Conservation (phyloP, 371 early-diverging fungal genomes). For the Blastocladiella emersonii region DNA sequence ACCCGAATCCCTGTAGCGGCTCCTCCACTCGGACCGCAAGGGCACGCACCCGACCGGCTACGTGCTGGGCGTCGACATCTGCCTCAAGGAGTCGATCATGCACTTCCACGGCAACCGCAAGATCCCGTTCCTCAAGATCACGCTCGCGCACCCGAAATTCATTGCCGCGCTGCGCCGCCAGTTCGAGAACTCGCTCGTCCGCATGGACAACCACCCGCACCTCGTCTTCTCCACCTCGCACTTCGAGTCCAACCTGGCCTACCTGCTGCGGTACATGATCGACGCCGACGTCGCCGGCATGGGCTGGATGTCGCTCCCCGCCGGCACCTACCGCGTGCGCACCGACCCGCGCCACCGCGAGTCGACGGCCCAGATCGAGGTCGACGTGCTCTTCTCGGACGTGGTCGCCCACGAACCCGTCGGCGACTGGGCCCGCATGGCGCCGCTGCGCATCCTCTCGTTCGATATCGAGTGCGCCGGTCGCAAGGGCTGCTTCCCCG, state of each 20-base stretch:
- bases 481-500: conserved; percentile 93
- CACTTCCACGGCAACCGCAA: conserved; percentile 52
- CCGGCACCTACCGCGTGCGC: conserved; percentile 43
- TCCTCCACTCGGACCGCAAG: background rate
- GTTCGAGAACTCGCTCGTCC: conserved; percentile 34
- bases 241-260: conserved; percentile 89
- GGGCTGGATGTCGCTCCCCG: conserved; percentile 85
- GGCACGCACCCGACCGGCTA: background rate
- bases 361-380: conserved; percentile 72
- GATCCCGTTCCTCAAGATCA: conserved; percentile 52
- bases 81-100: conserved; percentile 10
- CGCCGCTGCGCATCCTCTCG: conserved; percentile 91
- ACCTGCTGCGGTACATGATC: conserved; percentile 94
- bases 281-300: conserved; percentile 77
- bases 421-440: conserved; percentile 85
- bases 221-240: conserved; percentile 31
- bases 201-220: conserved; percentile 28
- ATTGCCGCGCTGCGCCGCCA: conserved; percentile 16
- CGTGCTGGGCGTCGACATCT: background rate
- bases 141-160: conserved; percentile 40
- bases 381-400: conserved; percentile 50
- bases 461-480: conserved; percentile 99
- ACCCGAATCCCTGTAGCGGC: too few species aligned
- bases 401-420: conserved; percentile 75
- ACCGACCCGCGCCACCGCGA: conserved; percentile 7